Base-by-base conservation (phyloP, 73 alveolate genomes). In the Paramecium bursaria region DNA sequence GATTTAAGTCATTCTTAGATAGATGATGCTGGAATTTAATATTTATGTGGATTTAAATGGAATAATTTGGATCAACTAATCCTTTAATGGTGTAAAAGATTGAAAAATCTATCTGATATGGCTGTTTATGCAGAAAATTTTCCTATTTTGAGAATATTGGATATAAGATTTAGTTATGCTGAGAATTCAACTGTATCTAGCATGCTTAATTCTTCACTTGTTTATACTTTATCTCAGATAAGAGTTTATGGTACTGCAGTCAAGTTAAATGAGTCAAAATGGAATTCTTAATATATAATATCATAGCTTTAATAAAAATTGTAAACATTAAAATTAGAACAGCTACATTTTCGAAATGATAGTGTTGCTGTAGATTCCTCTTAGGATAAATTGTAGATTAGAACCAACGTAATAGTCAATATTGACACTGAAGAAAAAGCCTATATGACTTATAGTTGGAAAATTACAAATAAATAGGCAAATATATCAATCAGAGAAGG, bases 81-180 rank as follows among this genome's bases (percentile, higher is more conserved):
- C 6, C 49, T 67, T 3, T 35, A 67, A 67, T 67, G 82, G 82
- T 67, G 82, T 67, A 67, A 19, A 19, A 67, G 44, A 67, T 11
- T 67, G 22, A 67, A 2, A 17, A 67, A 19, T 17, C 21, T 67
- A 26, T 33, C 33, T 67, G 60, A 67, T 2, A 2, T 67, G 25
- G 82, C 60, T 39, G 7, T 3, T 4, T 39, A 67, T 67, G 82
- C 82, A 9, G 17, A 31, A 15, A 67, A 67, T 42, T 67, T 67
- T 42, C 55, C 53, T 19, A 33, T 14, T 35, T 47, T 67, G 6
- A 67, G 17, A 42, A 67, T 67, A 4, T 10, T 67, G 5, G 82
- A 67, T 14, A 42, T 42, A 5, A 31, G 82, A 67, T 67, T 67
- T 10, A 21, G 22, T 15, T 21, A 42, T 0, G 23, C 55, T 15